phyloP scores from a whole-genome alignment of 352 stramenopile species.

The Phytopythium cucurbitacearum region DNA sequence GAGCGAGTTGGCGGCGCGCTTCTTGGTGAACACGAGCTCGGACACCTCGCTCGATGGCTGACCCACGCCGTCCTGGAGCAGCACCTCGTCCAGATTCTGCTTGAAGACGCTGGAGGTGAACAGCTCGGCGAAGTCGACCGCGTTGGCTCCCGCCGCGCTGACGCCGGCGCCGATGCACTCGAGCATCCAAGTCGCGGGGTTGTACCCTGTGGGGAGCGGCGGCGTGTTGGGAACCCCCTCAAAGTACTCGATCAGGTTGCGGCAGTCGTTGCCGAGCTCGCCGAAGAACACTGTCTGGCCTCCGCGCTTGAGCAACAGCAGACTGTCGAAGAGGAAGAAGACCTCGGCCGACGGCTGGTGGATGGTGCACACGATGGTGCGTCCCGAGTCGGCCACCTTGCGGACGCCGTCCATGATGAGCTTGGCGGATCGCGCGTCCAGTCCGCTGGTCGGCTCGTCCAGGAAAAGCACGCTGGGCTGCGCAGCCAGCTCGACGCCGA shows the following conservation, averaged over 20 bases:
- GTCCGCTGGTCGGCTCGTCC: constrained; percentile 86
- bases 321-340: constrained; percentile 75
- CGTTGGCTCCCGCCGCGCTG: constrained; percentile 7
- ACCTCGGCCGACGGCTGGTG: constrained; percentile 81
- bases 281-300: constrained; percentile 35
- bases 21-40: constrained; percentile 22
- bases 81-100: constrained; percentile 5
- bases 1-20: constrained; percentile 14
- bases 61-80: constrained; percentile 18
- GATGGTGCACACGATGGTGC: constrained; percentile 83
- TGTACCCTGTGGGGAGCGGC: constrained; percentile 41
- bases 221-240: constrained; percentile 9
- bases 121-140: constrained; percentile 18
- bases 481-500: constrained; percentile 88
- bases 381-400: constrained; percentile 70
- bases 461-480: constrained; percentile 84
- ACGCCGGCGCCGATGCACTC: constrained; percentile 35
- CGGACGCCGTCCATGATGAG: constrained; percentile 82
- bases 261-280: constrained; percentile 22
- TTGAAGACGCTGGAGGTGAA: constrained; percentile 16
- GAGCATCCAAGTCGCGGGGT: constrained; percentile 32
- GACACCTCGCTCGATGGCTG: constrained; percentile 10
- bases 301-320: constrained; percentile 57
- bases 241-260: constrained; percentile 37
- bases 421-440: constrained; percentile 83